Evolutionary conservation across 179 eudicot species (phyloP), one percentile per base, ranked within the genome.

Genomic region (Spinacia oleracea): DNA sequence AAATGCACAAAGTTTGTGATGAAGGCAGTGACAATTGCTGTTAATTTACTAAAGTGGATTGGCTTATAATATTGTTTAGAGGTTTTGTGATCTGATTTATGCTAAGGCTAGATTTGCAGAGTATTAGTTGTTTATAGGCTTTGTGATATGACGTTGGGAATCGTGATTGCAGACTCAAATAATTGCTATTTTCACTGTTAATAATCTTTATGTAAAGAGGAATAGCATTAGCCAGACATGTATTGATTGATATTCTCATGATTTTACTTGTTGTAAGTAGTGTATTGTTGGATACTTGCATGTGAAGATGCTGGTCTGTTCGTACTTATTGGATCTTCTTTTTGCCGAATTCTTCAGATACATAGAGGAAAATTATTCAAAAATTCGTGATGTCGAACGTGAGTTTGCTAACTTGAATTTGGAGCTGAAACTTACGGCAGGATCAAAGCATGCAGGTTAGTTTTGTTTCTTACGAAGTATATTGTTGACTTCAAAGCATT

Each of bases 341-440:
- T 10, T 72, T 59, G 20, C 60, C 31, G 27, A 46, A 5, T 80
- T 79, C 7, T 53, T 81, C 87, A 95, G 98, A 86, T 95, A 95
- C 80, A 93, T 95, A 66, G 88, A 91, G 50, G 98, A 95, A 84
- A 95, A 95, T 76, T 95, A 93, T 82, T 75, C 97, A 12, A 93
- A 95, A 84, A 95, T 95, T 73, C 98, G 97, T 80, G 97, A 93
- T 83, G 97, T 93, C 80, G 99, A 96, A 66, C 88, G 90, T 48
- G 99, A 96, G 87, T 84, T 96, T 62, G 83, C 88, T 73, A 91
- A 89, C 85, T 98, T 93, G 62, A 79, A 82, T 14, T 75, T 95
- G 83, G 98, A 95, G 86, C 81, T 95, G 89, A 95, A 95, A 83
- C 98, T 95, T 81, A 93, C 98, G 25, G 86, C 98, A 76, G 98